Evolutionary conservation across 2,329 filamentous ascomycete species (phyloP), one percentile per base, ranked within the genome.

Genomic region (Phialophora expanda): DNA sequence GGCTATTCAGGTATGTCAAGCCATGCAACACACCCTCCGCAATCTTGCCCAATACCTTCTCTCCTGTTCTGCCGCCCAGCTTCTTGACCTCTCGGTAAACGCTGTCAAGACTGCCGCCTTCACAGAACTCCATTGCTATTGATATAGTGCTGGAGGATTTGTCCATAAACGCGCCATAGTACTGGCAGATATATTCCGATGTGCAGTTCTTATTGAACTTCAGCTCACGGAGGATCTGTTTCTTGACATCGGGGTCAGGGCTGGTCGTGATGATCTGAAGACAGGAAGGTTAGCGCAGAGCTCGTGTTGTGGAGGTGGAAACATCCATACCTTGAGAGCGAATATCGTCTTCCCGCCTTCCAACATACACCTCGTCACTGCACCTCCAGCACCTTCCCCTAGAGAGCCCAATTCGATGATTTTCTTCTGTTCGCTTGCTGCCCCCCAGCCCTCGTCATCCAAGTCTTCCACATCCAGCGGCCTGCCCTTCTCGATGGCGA

Each of bases 121-220:
- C 95, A 76, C 95, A 99, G 74, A 96, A 98, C 77, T 99, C 95
- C 95, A 99, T 99, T 64, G 93, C 93, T 75, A 99, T 99, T 56
- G 92, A 97, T 72, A 99, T 98, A 56, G 94, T 98, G 58, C 93
- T 92, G 9, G 92, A 96, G n/a, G 92, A 90, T 65, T 95, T 91
- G 76, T 99, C 94, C 76, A 96, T 92, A 77, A 98, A 99, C 48
- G 94, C 94, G 69, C 95, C 95, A 75, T 97, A 99, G 80, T 99
- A 99, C 69, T 90, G 89, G 80, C 95, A 99, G 74, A 99, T 99
- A 77, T 98, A 93, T 66, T 95, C 90, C 4, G 93, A 97, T 5
- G 92, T 93, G 77, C 95, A 98, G 71, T 93, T 92, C 80, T 97
- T 97, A 84, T 99, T 99, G 85, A 98, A 99, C 68, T 91, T 92